These are phyloP conservation scores for Canariomyces notabilis DNA, from an alignment of 2,329 filamentous ascomycete genomes.

Conservation along the genomic window DNA sequence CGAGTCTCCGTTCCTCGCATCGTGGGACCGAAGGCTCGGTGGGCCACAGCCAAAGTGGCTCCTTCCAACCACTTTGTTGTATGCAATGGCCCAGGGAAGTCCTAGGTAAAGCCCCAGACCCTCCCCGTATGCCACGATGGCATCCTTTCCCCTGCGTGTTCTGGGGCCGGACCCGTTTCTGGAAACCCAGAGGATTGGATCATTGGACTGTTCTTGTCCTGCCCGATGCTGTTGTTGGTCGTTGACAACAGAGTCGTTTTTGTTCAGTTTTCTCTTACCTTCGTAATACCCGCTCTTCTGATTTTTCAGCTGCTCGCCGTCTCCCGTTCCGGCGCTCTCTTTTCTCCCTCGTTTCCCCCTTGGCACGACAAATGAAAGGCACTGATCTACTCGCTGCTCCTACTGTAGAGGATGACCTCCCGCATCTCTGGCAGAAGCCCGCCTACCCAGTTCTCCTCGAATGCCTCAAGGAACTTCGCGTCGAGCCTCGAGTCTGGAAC, in stretches of 20 bases:
- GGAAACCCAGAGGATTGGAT: too few relatives aligned
- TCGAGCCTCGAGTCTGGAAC: constrained; percentile 66
- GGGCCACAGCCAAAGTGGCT: constrained; percentile 9
- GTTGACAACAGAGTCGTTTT: too few relatives aligned
- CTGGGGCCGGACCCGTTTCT: neutral
- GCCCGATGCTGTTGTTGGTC: too few relatives aligned
- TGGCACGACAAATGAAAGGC: constrained; percentile 2
- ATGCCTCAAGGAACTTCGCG: constrained; percentile 60
- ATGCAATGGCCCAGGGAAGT: neutral
- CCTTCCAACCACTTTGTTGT: neutral
- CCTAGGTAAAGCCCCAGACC: neutral
- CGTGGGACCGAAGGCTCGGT: neutral
- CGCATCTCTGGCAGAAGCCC: constrained; percentile 77
- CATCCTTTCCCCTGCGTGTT: neutral
- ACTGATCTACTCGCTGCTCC: constrained; percentile 31
- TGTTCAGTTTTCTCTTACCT: neutral
- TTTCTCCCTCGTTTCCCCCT: neutral
- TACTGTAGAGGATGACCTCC: constrained; percentile 70
- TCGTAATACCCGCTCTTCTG: too few relatives aligned
- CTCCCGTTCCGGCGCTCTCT: neutral
- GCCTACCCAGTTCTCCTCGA: constrained; percentile 57
- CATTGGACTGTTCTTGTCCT: too few relatives aligned
- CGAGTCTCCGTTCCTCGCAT: neutral
- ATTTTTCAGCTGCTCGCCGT: too few relatives aligned
- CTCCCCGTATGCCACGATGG: neutral